Evolutionary conservation across 805 yeast genomes (phyloP).

Genomic region (Ogataea corticis): DNA sequence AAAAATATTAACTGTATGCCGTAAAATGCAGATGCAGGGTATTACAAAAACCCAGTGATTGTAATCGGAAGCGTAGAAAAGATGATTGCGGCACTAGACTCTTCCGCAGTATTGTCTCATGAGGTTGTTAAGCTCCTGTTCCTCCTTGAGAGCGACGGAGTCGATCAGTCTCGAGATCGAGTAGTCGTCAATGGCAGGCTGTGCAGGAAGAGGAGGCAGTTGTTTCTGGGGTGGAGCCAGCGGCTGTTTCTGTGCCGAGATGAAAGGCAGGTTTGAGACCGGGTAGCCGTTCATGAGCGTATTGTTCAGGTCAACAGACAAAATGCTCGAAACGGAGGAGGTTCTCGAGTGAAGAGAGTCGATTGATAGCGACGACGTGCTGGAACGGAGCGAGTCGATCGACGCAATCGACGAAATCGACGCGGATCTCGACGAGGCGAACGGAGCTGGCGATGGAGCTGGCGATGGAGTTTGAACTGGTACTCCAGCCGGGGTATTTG

Average conservation of each 20-base stretch:
- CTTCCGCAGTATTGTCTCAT: slow-evolving; percentile 35
- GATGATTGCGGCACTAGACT: not conserved
- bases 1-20: not conserved
- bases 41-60: slow-evolving; percentile 2
- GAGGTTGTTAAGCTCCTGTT: slow-evolving; percentile 33
- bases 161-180: slow-evolving; percentile 31
- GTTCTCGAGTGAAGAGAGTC: slow-evolving; percentile 30
- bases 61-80: not conserved
- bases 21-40: slow-evolving; percentile 1
- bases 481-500: not conserved
- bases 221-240: slow-evolving; percentile 6
- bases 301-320: slow-evolving; percentile 12
- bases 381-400: slow-evolving; percentile 16
- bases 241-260: not conserved
- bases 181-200: slow-evolving; percentile 19
- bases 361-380: slow-evolving; percentile 13
- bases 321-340: slow-evolving; percentile 32
- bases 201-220: slow-evolving; percentile 4
- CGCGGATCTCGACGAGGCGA: slow-evolving; percentile 21
- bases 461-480: not conserved
- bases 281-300: slow-evolving; percentile 11
- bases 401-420: slow-evolving; percentile 25
- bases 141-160: slow-evolving; percentile 35
- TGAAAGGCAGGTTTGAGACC: slow-evolving; percentile 6
- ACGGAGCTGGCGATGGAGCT: slow-evolving; percentile 3